Percentiles rank a stretch among this genome's conserved stretches.
These are phyloP conservation scores for Trametes punicea DNA, from an alignment of 768 basidiomycete species.

Conservation along the genomic window DNA sequence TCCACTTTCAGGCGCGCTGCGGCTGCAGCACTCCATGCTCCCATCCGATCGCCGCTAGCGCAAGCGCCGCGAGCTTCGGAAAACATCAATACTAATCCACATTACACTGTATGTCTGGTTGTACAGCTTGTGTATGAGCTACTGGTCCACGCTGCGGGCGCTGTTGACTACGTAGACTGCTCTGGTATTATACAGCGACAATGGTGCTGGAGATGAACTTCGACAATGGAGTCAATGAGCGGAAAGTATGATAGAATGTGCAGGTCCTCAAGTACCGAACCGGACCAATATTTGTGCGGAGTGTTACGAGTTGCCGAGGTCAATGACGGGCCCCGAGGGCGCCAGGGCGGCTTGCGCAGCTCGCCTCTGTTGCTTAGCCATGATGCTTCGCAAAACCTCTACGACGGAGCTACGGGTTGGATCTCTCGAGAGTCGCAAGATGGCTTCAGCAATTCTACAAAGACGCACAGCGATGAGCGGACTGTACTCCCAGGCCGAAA, in stretches of 20 bases:
- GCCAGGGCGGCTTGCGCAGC: neutral
- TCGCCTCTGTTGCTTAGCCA: conserved; percentile 35
- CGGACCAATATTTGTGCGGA: too few relatives aligned
- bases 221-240: too few relatives aligned
- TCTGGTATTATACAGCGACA: too few relatives aligned
- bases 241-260: too few relatives aligned
- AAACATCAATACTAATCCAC: too few relatives aligned
- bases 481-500: neutral
- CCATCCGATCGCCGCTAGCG: too few relatives aligned
- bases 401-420: conserved; percentile 36
- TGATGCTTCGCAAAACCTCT: conserved; percentile 37
- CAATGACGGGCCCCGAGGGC: conserved; percentile 2
- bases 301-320: conserved; percentile 8
- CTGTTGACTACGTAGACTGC: conserved; percentile 2
- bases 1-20: neutral
- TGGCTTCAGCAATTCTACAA: conserved; percentile 34
- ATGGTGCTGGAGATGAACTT: too few relatives aligned
- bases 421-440: conserved; percentile 42
- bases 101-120: too few relatives aligned
- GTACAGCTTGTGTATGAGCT: neutral
- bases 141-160: neutral
- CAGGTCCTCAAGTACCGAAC: too few relatives aligned
- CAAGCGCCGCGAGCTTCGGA: too few relatives aligned
- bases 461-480: neutral
- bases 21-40: neutral